Base-by-base conservation (phyloP, 257 asterid species). In the Solanum rostratum region DNA sequence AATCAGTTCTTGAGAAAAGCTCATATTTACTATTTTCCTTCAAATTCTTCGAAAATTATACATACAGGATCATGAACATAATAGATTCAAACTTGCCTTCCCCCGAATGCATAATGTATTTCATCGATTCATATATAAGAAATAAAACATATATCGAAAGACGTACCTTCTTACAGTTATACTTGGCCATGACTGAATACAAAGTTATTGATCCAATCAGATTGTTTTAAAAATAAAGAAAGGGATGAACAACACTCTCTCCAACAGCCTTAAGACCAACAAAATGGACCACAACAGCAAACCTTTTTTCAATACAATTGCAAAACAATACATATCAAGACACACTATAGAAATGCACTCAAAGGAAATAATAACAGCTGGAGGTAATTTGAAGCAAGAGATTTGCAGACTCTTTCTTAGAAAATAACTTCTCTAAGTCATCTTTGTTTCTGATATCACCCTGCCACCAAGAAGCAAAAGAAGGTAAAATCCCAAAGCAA, bases 221-320 rank as follows among this genome's bases (percentile, higher is more conserved):
- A 85, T 95, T 95, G 85, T 95, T 95, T 65, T 96, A 98, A 46
- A 92, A 96, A 79, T 96, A 96, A 86, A 95, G 91, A 87, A 92
- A 88, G 45, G 99, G 99, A 87, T 90, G 68, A 27, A 92, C 95
- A 76, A 96, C 98, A 89, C 99, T 96, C 88, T 96, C 99, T 33
- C 95, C 99, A 76, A 93, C 98, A 85, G 99, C 98, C 90, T 96
- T 96, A 68, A 91, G 98, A 83, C 98, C 98, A 65, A 98, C 98
- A 90, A 96, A 96, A 88, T 96, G 99, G 52, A 96, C 87, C 65
- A 95, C 99, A 80, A 98, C 99, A 85, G 87, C 93, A 91, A 93
- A 91, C 90, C 99, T 96, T 54, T 39, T 30, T 37, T 19, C 59
- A 52, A 27, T 11, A 60, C 78, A 30, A 83, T 50, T 29, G 66